These are phyloP conservation scores for Penicillium sp. DNA, from an alignment of 2,329 filamentous ascomycete species.

Conservation along the genomic window DNA sequence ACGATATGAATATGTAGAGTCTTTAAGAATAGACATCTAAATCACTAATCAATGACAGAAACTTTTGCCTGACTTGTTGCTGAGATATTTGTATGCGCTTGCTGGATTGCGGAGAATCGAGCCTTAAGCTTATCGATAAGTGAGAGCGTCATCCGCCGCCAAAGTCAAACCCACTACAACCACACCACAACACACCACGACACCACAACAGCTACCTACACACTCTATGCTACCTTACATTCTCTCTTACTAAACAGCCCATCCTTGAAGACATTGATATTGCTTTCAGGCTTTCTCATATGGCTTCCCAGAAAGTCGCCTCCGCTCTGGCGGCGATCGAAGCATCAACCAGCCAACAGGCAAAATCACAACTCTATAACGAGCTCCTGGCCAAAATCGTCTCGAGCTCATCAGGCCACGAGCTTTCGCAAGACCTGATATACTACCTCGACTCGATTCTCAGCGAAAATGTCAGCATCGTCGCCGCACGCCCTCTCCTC, in stretches of 20 bases:
- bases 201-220: not conserved
- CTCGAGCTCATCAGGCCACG: constrained; percentile 39
- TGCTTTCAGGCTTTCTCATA: constrained; percentile 18
- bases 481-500: constrained; percentile 69
- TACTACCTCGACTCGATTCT: constrained; percentile 68
- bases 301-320: constrained; percentile 50
- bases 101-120: not conserved
- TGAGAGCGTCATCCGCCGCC: constrained; percentile 1
- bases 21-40: no score
- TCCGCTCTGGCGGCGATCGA: constrained; percentile 50
- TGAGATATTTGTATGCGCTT: no score
- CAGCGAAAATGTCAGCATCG: constrained; percentile 66
- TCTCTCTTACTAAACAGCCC: no score
- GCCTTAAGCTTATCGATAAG: constrained; percentile 11
- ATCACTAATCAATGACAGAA: no score
- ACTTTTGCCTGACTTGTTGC: no score
- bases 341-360: constrained; percentile 42
- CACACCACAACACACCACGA: not conserved
- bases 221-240: not conserved
- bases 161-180: not conserved
- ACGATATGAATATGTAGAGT: no score
- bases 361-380: constrained; percentile 55
- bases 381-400: constrained; percentile 56
- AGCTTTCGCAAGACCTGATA: constrained; percentile 59
- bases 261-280: not conserved